Conservation (phyloP, 768 basidiomycete genomes). For the Sporobolomyces roseus region DNA sequence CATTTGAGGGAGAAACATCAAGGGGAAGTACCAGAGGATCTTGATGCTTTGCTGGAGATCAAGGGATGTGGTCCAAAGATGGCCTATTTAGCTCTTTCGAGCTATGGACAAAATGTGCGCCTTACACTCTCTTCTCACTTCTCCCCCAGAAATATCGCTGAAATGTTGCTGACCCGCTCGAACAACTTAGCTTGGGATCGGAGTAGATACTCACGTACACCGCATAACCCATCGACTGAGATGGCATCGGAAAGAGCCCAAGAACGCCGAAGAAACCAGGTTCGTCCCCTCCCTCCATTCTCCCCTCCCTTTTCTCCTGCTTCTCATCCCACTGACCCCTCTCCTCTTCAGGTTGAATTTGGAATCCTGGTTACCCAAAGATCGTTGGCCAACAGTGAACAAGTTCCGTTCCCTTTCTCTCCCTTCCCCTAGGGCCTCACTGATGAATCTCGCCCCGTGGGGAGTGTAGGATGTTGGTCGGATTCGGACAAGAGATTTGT, state of each 20-base stretch:
- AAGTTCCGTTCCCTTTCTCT: constrained; percentile 44
- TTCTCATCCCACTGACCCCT: background rate
- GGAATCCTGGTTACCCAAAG: constrained; percentile 43
- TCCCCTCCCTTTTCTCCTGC: background rate
- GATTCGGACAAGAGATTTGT: constrained; percentile 45
- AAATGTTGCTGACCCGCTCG: background rate
- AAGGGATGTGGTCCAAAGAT: constrained; percentile 95
- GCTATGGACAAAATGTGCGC: constrained; percentile 34
- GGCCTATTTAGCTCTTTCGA: constrained; percentile 60
- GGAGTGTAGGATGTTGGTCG: constrained; percentile 46
- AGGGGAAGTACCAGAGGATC: constrained; percentile 71
- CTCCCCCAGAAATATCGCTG: background rate
- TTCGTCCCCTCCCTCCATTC: background rate
- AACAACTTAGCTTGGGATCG: constrained; percentile 61
- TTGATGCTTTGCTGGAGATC: constrained; percentile 76
- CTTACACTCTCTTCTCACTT: background rate
- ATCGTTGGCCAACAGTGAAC: constrained; percentile 42
- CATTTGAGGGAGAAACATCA: constrained; percentile 64
- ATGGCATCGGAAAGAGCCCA: constrained; percentile 84
- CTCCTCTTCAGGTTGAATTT: constrained; percentile 35
- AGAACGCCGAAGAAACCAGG: constrained; percentile 83
- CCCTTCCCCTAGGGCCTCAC: constrained; percentile 39
- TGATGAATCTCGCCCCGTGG: too few relatives aligned
- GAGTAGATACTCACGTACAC: constrained; percentile 90
- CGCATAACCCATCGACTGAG: constrained; percentile 87